A percentile compares a stretch with the other conserved stretches of the same genome.
phyloP scores from a whole-genome alignment of 768 basidiomycete species.

The Gloeophyllum trabeum region DNA sequence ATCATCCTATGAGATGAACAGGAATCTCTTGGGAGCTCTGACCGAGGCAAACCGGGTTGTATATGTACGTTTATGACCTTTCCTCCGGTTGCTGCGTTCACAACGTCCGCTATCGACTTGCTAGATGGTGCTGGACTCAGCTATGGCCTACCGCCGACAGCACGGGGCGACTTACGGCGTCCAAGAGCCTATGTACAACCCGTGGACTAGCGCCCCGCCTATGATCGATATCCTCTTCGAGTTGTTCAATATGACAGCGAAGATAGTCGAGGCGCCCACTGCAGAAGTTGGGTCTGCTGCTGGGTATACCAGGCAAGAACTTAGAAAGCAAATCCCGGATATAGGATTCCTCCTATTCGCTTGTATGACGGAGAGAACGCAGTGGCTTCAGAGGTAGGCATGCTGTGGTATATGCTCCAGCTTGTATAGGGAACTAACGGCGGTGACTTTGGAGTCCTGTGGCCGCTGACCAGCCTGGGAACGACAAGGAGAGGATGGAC shows the following conservation, averaged over 20 bases:
- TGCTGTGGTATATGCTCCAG: neutral
- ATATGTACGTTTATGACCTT: slow-evolving; percentile 44
- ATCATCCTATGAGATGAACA: slow-evolving; percentile 30
- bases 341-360: slow-evolving; percentile 54
- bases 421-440: slow-evolving; percentile 1
- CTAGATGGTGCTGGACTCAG: slow-evolving; percentile 64
- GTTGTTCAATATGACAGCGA: slow-evolving; percentile 60
- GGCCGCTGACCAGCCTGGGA: slow-evolving; percentile 34
- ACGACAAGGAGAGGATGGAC: slow-evolving; percentile 43
- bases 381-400: slow-evolving; percentile 52
- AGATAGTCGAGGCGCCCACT: slow-evolving; percentile 28
- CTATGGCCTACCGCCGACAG: slow-evolving; percentile 64
- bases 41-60: slow-evolving; percentile 61
- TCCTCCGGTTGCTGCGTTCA: neutral
- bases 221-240: slow-evolving; percentile 59
- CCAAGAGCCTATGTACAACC: slow-evolving; percentile 51
- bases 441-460: slow-evolving; percentile 24
- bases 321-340: slow-evolving; percentile 47
- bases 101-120: no score
- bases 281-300: slow-evolving; percentile 18
- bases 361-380: slow-evolving; percentile 55
- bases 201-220: slow-evolving; percentile 72
- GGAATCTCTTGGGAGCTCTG: slow-evolving; percentile 32
- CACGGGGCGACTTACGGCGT: slow-evolving; percentile 73
- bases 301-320: slow-evolving; percentile 21